Evolutionary conservation across 257 asterid species (phyloP).

Genomic region (Fraxinus americana): DNA sequence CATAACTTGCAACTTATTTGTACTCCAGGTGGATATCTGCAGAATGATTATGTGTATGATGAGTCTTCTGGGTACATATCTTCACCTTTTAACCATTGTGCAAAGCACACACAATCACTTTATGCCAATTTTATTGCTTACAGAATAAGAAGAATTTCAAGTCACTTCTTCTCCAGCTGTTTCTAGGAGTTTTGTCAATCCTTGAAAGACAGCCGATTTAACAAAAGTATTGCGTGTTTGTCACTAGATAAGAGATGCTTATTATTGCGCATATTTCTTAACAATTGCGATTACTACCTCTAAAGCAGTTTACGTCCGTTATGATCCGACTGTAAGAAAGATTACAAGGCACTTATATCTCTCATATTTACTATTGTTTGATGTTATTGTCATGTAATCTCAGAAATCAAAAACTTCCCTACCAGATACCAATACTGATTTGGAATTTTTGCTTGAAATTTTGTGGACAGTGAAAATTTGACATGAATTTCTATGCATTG

Average conservation of each 20-base stretch:
- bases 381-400: not conserved
- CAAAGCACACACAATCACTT: not conserved
- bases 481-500: not conserved
- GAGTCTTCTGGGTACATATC: slow-evolving; percentile 77
- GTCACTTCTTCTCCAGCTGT: not conserved
- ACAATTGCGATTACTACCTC: not conserved
- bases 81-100: slow-evolving; percentile 19
- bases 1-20: slow-evolving; percentile 30
- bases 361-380: not conserved
- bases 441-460: not conserved
- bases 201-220: not conserved
- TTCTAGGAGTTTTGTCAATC: not conserved
- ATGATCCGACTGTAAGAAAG: not conserved
- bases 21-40: slow-evolving; percentile 62
- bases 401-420: not conserved
- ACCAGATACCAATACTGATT: not conserved
- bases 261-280: not conserved
- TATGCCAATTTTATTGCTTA: not conserved
- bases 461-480: not conserved
- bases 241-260: not conserved
- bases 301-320: not conserved
- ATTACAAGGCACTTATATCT: not conserved
- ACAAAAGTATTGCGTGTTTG: not conserved
- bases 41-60: slow-evolving; percentile 72
- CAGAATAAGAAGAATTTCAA: not conserved